Base-by-base conservation (phyloP, 140 eudicot species). In the Ambrosia hybrid region DNA sequence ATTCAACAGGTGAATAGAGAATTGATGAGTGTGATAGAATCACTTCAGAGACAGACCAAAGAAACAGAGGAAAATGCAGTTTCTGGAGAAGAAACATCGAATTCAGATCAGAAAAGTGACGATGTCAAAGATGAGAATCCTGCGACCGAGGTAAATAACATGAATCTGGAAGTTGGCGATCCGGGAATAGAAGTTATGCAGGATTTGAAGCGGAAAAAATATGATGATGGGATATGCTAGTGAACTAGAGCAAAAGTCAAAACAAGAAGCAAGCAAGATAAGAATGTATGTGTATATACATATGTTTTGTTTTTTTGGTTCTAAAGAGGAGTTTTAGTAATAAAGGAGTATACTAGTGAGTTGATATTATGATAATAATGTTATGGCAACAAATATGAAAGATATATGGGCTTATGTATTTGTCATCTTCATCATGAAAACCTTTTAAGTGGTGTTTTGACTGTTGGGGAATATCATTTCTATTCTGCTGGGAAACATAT, bases 1-100 rank as follows among this genome's bases (percentile, higher is more conserved):
- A 11, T 65, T 46, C 21, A 55, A 46, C 79, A 88, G 95, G 89
- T 88, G 65, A 88, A 88, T 49, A 81, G 91, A 73, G 88, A 88
- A 67, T 70, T 88, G 70, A 85, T 88, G 91, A 80, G 79, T 61
- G 85, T 81, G 74, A 83, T 88, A 36, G 95, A 88, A 49, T 78
- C 87, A 6, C 85, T 88, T 15, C 85, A 74, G 78, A 78, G 83
- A 16, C 83, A 88, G 74, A 72, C 53, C 36, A 81, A 84, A 57
- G 78, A 72, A 51, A 26, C 6, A 12, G 82, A 78, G 33, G 85
- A 83, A 60, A 66, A 43, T 65, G 57, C 57, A 45, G 81, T 73
- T 14, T 37, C n/a, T 3, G 76, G 30, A 45, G 81, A 75, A 66
- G 85, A 79, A 73, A 78, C 14, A 10, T 71, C 16, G 1, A 65